Evolutionary conservation across 2,329 filamentous ascomycete species (phyloP), one percentile per base, ranked within the genome.

Genomic region (Bretziella fagacearum): DNA sequence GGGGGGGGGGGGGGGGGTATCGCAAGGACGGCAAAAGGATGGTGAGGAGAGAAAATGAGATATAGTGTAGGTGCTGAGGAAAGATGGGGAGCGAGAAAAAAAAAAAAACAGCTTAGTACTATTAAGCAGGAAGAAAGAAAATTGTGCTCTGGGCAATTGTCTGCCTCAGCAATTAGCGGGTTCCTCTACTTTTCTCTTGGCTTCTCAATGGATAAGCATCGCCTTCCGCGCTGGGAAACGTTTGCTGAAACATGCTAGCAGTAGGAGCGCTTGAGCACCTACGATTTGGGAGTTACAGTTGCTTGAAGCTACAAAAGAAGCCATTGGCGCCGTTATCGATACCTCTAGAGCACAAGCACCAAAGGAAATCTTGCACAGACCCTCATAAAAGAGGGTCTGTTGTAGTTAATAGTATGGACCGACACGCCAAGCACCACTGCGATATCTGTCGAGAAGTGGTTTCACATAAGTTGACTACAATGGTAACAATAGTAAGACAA

Each of bases 101-200:
- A 44, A 50, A 26, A 44, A 40, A 33, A 39, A 50, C 33, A 35
- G 30, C 23, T 44, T 18, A 37, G 13, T 46, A 26, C 29, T 42
- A 27, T 22, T 27, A 44, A 37, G 32, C 17, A 46, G 22, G 17
- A 43, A 42, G 39, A 47, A 23, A 40, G 33, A 47, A 46, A 42
- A 33, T 20, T 22, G 42, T 27, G 37, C 26, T 35, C 42, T 20
- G n/a, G 20, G 26, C 20, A 47, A 44, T 43, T 47, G 30, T 50
- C 44, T 47, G 48, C 48, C 48, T 50, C 39, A 50, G 40, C 32
- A 46, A 32, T 27, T 45, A 22, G 46, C 37, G 47, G 48, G 33
- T 44, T 40, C 48, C 36, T 46, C 26, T 41, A 39, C 11, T 18
- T 25, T 36, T 20, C 45, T 46, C 11, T 46, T 27, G 15, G 15